Percentiles rank a stretch among this genome's conserved stretches.
These are phyloP conservation scores for Monosporozyma unispora DNA, from an alignment of 805 yeast species.

Conservation along the genomic window DNA sequence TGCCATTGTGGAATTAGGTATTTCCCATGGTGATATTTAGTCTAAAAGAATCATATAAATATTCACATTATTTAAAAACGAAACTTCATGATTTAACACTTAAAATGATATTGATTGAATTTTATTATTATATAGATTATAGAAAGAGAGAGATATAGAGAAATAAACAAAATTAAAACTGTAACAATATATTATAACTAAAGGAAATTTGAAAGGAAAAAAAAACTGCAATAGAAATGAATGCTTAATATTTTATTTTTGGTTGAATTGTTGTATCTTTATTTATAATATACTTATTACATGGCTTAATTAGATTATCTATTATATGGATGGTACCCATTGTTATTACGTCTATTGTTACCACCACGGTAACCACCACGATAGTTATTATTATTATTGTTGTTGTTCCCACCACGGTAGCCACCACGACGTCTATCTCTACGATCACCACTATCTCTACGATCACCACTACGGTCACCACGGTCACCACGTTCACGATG, in stretches of 20 bases:
- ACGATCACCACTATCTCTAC: constrained; percentile 29
- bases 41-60: not conserved
- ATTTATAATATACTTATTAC: not conserved
- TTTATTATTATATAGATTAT: not conserved
- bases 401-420: constrained; percentile 22
- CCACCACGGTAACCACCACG: constrained; percentile 10
- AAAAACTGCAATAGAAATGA: not conserved
- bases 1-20: constrained; percentile 36
- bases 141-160: not conserved
- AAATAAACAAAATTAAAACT: not conserved
- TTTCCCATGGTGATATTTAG: constrained; percentile 19
- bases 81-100: too few relatives aligned
- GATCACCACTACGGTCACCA: constrained; percentile 37
- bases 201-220: not conserved
- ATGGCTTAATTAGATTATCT: constrained; percentile 11
- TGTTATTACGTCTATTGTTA: constrained; percentile 17
- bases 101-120: too few relatives aligned
- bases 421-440: constrained; percentile 28
- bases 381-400: constrained; percentile 7
- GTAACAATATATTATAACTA: too few relatives aligned
- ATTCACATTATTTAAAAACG: too few relatives aligned
- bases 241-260: not conserved
- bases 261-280: not conserved
- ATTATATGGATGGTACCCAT: constrained; percentile 30
- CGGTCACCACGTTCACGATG: constrained; percentile 40